Evolutionary conservation across 768 basidiomycete species (phyloP).

Genomic region (Sporobolomyces pararoseus): DNA sequence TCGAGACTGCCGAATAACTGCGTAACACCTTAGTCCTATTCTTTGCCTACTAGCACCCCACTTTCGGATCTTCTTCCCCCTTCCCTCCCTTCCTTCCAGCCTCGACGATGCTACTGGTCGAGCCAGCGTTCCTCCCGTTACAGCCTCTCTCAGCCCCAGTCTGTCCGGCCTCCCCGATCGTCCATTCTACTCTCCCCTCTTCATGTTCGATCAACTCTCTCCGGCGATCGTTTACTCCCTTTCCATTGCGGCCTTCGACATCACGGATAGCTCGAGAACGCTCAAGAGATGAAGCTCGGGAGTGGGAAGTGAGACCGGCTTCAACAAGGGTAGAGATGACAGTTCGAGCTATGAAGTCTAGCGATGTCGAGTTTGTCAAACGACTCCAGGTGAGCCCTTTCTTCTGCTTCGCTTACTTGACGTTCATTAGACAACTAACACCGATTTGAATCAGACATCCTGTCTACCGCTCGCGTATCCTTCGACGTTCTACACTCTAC

Average conservation of each 20-base stretch:
- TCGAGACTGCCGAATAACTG: no score
- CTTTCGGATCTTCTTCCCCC: not conserved
- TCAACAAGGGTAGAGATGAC: not conserved
- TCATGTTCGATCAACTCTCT: constrained; percentile 10
- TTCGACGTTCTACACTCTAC: constrained; percentile 18
- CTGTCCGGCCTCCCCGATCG: not conserved
- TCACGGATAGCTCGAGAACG: not conserved
- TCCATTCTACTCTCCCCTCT: not conserved
- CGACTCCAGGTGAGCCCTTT: constrained; percentile 12
- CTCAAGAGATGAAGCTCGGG: not conserved
- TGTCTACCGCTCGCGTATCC: constrained; percentile 22
- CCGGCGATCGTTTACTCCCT: constrained; percentile 3
- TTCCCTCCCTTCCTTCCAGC: not conserved
- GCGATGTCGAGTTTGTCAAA: constrained; percentile 13
- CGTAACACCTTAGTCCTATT: no score
- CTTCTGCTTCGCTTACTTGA: not conserved
- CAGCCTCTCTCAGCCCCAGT: not conserved
- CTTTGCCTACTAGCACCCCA: not conserved
- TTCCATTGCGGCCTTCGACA: not conserved
- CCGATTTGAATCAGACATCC: no score
- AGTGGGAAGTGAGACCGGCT: not conserved
- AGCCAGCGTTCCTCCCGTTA: constrained; percentile 12
- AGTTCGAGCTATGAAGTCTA: not conserved
- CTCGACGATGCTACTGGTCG: constrained; percentile 6
- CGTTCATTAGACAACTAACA: no score